Evolutionary conservation across 257 asterid genomes (phyloP), one percentile per base, ranked within the genome.

Genomic region (Primulina tabacum): DNA sequence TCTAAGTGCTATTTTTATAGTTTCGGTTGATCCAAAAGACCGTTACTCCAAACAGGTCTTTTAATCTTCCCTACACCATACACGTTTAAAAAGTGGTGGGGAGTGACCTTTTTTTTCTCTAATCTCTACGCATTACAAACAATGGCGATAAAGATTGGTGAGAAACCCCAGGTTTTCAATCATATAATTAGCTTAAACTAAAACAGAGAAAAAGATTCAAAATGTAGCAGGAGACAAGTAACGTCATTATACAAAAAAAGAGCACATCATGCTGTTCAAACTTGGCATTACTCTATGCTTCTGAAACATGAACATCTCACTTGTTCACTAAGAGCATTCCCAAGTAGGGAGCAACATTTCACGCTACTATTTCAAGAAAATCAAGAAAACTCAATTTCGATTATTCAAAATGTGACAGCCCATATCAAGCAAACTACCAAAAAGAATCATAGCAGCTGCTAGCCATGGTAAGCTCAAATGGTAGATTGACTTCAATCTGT

Each of bases 301-400:
- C 84, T 68, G 84, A 76, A 76, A 80, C 84, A 43, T 38, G 84
- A 80, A 75, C 71, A 11, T 47, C 78, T 53, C 74, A 73, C 52
- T 21, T 0, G 56, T 40, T 2, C 28, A 29, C 18, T 21, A 30
- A 52, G 40, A 62, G 65, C 34, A 57, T 75, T 75, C 74, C 62
- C 74, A 57, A 62, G n/a, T 60, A 62, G n/a, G 74, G 62, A 75
- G 78, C 71, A 75, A 75, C 78, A 38, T 0, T 14, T 34, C 26
- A 8, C 35, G 43, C 34, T 16, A 50, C 21, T 50, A 16, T 50
- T 4, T 69, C 53, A 52, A 33, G 35, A 18, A 28, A 5, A 6
- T 2, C 1, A 8, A 29, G 6, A 14, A 8, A 6, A 32, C 4
- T 28, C 9, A 29, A 21, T 2, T 12, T 43, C 8, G 1, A 50